phyloP scores from a whole-genome alignment of 2,329 filamentous ascomycete genomes.

The Exophiala xenobiotica region DNA sequence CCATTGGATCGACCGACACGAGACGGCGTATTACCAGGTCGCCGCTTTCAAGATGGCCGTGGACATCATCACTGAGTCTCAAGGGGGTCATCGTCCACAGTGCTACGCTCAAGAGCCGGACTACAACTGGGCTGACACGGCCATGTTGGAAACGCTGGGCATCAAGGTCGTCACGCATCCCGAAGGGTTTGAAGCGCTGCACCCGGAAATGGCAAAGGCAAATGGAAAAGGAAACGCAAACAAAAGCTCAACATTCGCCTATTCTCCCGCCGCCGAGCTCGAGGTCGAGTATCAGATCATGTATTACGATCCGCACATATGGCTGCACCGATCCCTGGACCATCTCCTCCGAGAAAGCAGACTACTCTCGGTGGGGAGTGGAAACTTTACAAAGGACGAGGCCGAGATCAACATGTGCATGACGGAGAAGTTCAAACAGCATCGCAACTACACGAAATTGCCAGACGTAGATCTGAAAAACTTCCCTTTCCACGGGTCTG shows the following conservation, averaged over 20 bases:
- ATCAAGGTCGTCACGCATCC: conserved; percentile 50
- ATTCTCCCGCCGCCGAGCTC: conserved; percentile 57
- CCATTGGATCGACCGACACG: conserved; percentile 20
- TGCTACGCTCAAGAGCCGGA: conserved; percentile 57
- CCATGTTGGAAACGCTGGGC: conserved; percentile 38
- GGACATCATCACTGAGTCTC: conserved; percentile 9
- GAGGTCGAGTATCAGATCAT: conserved; percentile 20
- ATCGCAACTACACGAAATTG: conserved; percentile 4
- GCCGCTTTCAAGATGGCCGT: conserved; percentile 20
- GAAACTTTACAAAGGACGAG: neutral
- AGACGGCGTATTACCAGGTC: conserved; percentile 22
- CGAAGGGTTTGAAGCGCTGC: conserved; percentile 52
- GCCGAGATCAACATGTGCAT: neutral
- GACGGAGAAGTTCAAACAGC: neutral
- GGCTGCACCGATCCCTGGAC: conserved; percentile 18
- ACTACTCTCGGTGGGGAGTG: neutral
- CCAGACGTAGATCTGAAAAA: conserved; percentile 16
- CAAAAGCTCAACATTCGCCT: conserved; percentile 50
- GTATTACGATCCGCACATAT: conserved; percentile 11
- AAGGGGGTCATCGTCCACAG: neutral
- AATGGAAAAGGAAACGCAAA: neutral
- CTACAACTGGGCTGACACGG: conserved; percentile 45
- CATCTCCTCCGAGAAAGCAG: neutral
- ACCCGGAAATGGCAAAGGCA: conserved; percentile 19
- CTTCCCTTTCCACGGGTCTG: conserved; percentile 19